Percentiles rank a stretch among this genome's conserved stretches.
phyloP scores from a whole-genome alignment of 2,329 filamentous ascomycete species.

The Claviceps sp. region DNA sequence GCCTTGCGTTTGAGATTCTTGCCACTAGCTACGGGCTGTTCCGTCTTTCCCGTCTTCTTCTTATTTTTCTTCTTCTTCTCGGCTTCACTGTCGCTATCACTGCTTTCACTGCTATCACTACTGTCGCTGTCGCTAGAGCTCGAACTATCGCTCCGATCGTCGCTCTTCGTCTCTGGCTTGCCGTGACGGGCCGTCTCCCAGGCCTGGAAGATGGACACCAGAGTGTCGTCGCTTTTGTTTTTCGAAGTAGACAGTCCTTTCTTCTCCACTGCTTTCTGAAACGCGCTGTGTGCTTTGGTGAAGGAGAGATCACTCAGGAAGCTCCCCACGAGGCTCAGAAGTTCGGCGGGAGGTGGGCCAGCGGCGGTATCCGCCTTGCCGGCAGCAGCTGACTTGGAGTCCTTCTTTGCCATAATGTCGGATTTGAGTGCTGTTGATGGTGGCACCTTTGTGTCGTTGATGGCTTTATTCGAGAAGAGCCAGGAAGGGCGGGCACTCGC shows the following conservation, averaged over 20 bases:
- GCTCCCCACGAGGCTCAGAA: constrained; percentile 51
- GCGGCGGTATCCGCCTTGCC: constrained; percentile 11
- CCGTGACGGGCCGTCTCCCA: constrained; percentile 28
- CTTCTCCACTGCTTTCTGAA: constrained; percentile 47
- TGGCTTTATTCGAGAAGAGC: constrained; percentile 30
- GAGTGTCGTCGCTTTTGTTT: constrained; percentile 20
- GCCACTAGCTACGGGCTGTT: constrained; percentile 10
- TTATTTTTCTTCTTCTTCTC: constrained; percentile 9
- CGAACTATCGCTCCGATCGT: constrained; percentile 18
- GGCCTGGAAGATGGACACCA: constrained; percentile 35
- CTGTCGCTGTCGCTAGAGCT: constrained; percentile 15
- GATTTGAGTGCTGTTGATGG: background rate
- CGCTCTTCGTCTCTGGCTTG: constrained; percentile 12
- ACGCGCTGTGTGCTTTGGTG: constrained; percentile 43
- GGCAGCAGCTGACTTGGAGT: constrained; percentile 10
- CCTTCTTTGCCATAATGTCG: constrained; percentile 23
- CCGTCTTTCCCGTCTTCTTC: constrained; percentile 9
- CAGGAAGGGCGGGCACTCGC: constrained; percentile 23
- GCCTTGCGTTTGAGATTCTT: constrained; percentile 29
- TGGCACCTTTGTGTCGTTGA: constrained; percentile 5
- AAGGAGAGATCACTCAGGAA: constrained; percentile 59
- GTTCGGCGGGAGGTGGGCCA: constrained; percentile 41
- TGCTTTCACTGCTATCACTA: constrained; percentile 12
- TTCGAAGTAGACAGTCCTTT: constrained; percentile 29
- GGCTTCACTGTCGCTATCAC: constrained; percentile 14